Conservation (phyloP, 192 early-diverging fungal species). For the Gonapodya sp. region DNA sequence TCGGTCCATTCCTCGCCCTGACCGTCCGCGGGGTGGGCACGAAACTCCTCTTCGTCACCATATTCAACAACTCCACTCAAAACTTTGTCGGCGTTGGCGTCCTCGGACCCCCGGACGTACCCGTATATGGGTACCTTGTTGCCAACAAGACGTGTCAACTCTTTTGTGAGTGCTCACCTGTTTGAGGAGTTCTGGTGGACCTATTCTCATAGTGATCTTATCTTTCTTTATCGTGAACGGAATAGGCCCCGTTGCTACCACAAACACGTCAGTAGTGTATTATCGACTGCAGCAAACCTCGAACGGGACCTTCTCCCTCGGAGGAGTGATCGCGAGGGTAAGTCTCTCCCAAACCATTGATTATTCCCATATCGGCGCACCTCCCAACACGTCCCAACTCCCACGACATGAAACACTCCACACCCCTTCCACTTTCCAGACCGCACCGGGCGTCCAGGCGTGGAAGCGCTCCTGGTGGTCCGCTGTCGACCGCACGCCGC, state of each 20-base stretch:
- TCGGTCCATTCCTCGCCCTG: background rate
- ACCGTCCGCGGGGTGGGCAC: background rate
- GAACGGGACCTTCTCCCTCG: conserved; percentile 1
- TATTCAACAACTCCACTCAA: conserved; percentile 1
- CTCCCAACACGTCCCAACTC: conserved; percentile 1
- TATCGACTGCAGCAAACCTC: conserved; percentile 1
- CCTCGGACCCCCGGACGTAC: background rate
- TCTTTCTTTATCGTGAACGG: background rate
- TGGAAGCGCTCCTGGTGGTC: conserved; percentile 1
- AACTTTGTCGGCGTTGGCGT: background rate
- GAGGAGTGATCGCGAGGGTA: conserved; percentile 1
- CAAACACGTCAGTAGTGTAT: background rate
- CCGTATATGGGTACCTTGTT: background rate
- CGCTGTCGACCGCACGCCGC: background rate
- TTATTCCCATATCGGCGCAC: background rate
- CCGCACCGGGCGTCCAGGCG: background rate
- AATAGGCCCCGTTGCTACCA: conserved; percentile 1
- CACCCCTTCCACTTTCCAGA: background rate
- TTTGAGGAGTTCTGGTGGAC: conserved; percentile 1
- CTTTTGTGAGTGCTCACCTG: background rate
- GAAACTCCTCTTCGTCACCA: conserved; percentile 3
- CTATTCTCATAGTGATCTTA: background rate
- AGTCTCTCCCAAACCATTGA: background rate
- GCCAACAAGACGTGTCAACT: background rate
- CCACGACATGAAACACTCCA: background rate